Percentiles rank a stretch among this genome's conserved stretches.
phyloP scores from a whole-genome alignment of 2,329 filamentous ascomycete genomes.

The Chrysoporthe cubensis region DNA sequence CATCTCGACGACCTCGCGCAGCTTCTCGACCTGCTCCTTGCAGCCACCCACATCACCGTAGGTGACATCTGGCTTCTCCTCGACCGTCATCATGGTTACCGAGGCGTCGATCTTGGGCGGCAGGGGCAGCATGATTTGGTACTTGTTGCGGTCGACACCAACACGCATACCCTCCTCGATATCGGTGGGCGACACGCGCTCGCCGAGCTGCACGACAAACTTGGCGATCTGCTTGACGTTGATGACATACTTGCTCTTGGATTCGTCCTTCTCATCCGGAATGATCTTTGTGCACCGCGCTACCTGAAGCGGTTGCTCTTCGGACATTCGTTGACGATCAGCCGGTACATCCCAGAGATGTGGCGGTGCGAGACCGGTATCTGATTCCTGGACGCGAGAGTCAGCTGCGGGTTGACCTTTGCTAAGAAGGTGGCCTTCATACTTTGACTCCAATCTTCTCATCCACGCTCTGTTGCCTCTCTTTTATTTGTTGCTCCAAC shows the following conservation, averaged over 20 bases:
- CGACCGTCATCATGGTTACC: conserved; percentile 99
- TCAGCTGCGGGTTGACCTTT: conserved; percentile 13
- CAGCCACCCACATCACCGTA: conserved; percentile 98
- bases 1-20: conserved; percentile 98
- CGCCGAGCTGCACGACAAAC: conserved; percentile 96
- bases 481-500: conserved; percentile 99
- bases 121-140: conserved; percentile 94
- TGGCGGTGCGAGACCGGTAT: conserved; percentile 95
- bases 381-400: conserved; percentile 73
- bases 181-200: conserved; percentile 96
- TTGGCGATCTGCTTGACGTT: conserved; percentile 99
- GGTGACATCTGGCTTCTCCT: conserved; percentile 99
- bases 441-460: conserved; percentile 95
- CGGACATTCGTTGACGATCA: conserved; percentile 96
- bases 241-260: conserved; percentile 99
- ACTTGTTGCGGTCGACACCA: conserved; percentile 97
- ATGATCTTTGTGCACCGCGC: conserved; percentile 99
- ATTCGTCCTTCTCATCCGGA: conserved; percentile 89
- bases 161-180: conserved; percentile 99
- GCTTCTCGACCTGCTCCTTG: conserved; percentile 99
- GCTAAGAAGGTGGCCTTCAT: conserved; percentile 29
- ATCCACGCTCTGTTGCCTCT: conserved; percentile 96
- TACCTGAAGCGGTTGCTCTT: conserved; percentile 97
- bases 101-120: conserved; percentile 98
- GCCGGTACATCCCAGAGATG: conserved; percentile 99